Base-by-base conservation (phyloP, 805 yeast species). In the Candida xiaguanensis region DNA sequence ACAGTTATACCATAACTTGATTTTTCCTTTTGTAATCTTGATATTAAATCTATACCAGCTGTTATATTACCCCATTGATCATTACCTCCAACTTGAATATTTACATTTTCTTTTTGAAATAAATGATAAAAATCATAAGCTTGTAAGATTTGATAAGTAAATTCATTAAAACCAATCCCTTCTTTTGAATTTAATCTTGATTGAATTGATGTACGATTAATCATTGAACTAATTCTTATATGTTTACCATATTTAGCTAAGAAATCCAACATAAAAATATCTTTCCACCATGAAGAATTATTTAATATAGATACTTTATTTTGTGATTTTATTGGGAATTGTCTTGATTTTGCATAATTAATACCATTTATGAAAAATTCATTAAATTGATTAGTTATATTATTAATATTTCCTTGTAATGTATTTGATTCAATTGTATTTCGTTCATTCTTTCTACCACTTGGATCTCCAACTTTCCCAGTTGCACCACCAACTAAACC, bases 51-150 rank as follows among this genome's bases (percentile, higher is more conserved):
- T 28, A 86, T 76, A 0, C 99, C 99, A 0, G 98, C 97, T 2
- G 95, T 87, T 43, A 93, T 93, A 53, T 93, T 93, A 1, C 99
- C 99, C 89, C 96, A 93, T 61, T 93, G 99, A 58, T 93, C 99
- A 55, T 85, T 89, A 5, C 99, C 99, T 17, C 99, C 99, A 25
- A 85, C 80, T 64, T 93, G 98, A 11, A 89, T 61, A 31, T 72
- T 69, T 31, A 90, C 90, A 3, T 67, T 60, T 26, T 76, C 61
- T 12, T 74, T 57, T 27, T 72, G 72, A 65, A 78, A 79, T 42
- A 93, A 63, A 55, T 90, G 88, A 72, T 83, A 88, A 55, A 88
- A 93, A 56, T 93, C 99, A 58, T 78, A 93, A 0, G 96, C 98
- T 60, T 93, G 99, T 40, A 93, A 64, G 14, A 91, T 67, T 55